Conservation (phyloP, 345 rosid genomes). For the Psidium friedrichsthalianum region DNA sequence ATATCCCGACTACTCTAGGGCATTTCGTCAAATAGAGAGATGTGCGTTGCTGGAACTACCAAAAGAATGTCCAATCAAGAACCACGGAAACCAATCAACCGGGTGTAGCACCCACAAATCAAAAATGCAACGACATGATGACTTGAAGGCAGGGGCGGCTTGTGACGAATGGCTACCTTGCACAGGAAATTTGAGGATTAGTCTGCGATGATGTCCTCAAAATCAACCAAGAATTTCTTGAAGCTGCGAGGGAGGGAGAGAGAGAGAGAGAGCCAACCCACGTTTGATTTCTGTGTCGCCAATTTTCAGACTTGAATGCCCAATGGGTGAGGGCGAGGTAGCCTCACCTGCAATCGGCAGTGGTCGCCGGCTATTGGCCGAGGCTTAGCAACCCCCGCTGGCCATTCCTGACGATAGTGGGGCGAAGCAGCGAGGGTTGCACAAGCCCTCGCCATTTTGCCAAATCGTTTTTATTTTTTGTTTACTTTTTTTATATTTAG, state of each 20-base stretch:
- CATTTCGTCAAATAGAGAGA: background rate
- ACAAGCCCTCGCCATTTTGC: no score
- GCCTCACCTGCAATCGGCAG: no score
- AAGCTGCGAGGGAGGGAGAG: background rate
- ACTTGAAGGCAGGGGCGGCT: background rate
- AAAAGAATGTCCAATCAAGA: background rate
- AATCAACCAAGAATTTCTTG: background rate
- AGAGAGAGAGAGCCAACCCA: background rate
- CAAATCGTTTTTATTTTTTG: no score
- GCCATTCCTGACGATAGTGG: no score
- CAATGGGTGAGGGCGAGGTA: no score
- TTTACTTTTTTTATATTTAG: no score
- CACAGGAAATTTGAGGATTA: background rate
- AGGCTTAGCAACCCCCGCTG: no score
- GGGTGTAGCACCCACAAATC: background rate
- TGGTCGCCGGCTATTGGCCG: no score
- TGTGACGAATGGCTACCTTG: background rate
- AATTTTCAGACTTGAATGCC: background rate
- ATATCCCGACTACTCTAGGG: background rate
- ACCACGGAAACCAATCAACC: background rate
- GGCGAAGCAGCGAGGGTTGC: no score
- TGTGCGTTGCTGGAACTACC: background rate
- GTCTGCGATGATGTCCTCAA: background rate
- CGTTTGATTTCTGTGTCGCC: background rate
- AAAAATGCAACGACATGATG: background rate